A percentile compares a stretch with the other conserved stretches of the same genome.
phyloP scores from a whole-genome alignment of 305 asterid genomes.

The Andrographis paniculata region DNA sequence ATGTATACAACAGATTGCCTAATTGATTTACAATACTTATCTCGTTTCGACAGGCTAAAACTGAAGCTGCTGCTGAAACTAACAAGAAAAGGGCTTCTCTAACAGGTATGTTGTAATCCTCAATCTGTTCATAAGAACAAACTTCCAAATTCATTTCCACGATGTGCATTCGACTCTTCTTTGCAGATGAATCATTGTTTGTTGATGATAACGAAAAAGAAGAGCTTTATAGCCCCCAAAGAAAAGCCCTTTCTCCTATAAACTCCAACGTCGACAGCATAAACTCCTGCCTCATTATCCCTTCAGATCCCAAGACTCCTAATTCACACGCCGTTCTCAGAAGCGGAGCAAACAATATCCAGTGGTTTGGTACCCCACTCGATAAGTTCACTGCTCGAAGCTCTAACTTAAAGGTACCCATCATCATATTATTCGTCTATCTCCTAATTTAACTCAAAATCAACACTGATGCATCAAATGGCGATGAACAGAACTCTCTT shows the following conservation, averaged over 20 bases:
- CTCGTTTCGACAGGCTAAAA: slow-evolving; percentile 30
- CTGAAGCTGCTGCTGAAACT: slow-evolving; percentile 24
- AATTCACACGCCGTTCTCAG: slow-evolving; percentile 12
- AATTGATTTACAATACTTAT: not conserved
- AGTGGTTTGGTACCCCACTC: slow-evolving; percentile 46
- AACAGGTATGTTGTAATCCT: slow-evolving; percentile 22
- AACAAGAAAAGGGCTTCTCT: slow-evolving; percentile 18
- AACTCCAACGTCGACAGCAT: slow-evolving; percentile 31
- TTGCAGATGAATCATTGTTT: slow-evolving; percentile 28
- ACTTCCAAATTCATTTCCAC: too few species aligned
- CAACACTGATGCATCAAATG: slow-evolving; percentile 14
- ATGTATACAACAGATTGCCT: not conserved
- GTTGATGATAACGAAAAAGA: slow-evolving; percentile 21
- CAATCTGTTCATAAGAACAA: not conserved
- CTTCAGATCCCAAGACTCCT: slow-evolving; percentile 45
- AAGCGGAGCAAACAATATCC: slow-evolving; percentile 24
- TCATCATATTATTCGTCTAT: not conserved
- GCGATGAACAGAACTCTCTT: slow-evolving; percentile 43
- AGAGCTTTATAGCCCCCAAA: slow-evolving; percentile 25
- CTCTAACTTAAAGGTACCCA: slow-evolving; percentile 55
- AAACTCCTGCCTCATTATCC: too few species aligned
- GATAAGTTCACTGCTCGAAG: slow-evolving; percentile 53
- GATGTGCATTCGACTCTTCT: too few species aligned
- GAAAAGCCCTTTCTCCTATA: slow-evolving; percentile 61
- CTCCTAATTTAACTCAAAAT: not conserved